phyloP scores from a whole-genome alignment of 2,329 filamentous ascomycete genomes.

The Penicillium sp. region DNA sequence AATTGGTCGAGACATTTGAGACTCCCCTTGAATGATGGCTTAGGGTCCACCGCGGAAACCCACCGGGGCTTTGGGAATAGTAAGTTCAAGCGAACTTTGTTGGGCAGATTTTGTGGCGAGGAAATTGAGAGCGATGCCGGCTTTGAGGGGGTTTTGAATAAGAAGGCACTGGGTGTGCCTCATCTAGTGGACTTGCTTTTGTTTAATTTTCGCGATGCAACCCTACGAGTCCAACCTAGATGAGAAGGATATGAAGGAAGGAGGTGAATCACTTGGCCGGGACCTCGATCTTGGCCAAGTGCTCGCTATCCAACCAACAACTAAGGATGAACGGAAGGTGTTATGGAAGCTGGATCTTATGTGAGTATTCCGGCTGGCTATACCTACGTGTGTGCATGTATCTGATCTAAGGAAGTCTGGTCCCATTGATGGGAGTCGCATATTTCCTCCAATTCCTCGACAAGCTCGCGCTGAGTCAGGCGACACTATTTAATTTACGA shows the following conservation, averaged over 20 bases:
- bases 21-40: not conserved
- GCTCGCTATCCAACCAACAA: slow-evolving; percentile 14
- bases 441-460: no score
- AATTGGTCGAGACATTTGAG: not conserved
- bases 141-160: not conserved
- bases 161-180: not conserved
- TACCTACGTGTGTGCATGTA: not conserved
- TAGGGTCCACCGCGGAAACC: slow-evolving; percentile 14
- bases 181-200: not conserved
- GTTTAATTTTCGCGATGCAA: not conserved
- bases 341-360: slow-evolving; percentile 16
- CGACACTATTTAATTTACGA: no score
- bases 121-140: not conserved
- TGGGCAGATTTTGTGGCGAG: not conserved
- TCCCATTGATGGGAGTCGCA: no score
- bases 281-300: slow-evolving; percentile 7
- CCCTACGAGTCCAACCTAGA: not conserved
- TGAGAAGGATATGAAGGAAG: slow-evolving; percentile 11
- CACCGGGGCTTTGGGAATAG: slow-evolving; percentile 7
- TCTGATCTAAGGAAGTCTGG: no score
- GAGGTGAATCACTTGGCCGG: slow-evolving; percentile 3
- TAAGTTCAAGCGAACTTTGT: slow-evolving; percentile 12
- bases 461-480: no score
- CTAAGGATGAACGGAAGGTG: slow-evolving; percentile 13
- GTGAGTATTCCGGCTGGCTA: slow-evolving; percentile 3